phyloP scores from a whole-genome alignment of 441 rosid species.

The Raphanus hybrid region DNA sequence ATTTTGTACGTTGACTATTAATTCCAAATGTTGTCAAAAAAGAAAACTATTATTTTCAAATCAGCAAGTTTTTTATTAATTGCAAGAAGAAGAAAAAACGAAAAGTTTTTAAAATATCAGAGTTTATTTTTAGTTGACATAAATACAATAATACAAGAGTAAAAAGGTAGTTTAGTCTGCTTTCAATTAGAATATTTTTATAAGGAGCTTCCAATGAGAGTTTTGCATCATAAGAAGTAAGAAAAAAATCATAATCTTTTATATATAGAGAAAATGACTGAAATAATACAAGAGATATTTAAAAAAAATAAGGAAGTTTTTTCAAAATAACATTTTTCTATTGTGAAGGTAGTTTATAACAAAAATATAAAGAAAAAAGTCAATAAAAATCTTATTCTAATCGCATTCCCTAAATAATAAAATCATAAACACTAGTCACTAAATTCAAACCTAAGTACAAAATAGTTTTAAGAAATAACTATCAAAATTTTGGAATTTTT shows the following conservation, averaged over 20 bases:
- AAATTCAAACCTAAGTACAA: too few relatives aligned
- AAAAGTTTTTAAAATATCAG: neutral
- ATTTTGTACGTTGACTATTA: neutral
- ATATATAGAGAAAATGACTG: neutral
- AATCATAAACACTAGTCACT: neutral
- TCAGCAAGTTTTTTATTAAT: neutral
- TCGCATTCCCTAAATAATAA: neutral
- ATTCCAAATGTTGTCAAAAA: neutral
- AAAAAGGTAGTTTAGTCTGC: neutral
- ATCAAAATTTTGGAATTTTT: neutral
- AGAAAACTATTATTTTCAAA: neutral
- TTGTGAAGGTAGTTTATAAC: neutral
- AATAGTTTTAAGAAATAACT: too few relatives aligned
- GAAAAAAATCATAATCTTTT: neutral
- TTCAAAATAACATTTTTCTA: neutral
- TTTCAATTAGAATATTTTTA: neutral
- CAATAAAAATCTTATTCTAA: neutral
- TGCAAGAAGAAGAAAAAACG: neutral
- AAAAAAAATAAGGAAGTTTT: neutral
- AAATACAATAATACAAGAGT: neutral
- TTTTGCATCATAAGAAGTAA: too few relatives aligned
- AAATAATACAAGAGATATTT: neutral
- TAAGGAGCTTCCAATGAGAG: neutral
- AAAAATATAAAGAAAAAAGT: neutral
- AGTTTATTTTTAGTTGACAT: neutral